These are phyloP conservation scores for Hypoxylon sp. DNA, from an alignment of 2,329 filamentous ascomycete species.

Conservation along the genomic window DNA sequence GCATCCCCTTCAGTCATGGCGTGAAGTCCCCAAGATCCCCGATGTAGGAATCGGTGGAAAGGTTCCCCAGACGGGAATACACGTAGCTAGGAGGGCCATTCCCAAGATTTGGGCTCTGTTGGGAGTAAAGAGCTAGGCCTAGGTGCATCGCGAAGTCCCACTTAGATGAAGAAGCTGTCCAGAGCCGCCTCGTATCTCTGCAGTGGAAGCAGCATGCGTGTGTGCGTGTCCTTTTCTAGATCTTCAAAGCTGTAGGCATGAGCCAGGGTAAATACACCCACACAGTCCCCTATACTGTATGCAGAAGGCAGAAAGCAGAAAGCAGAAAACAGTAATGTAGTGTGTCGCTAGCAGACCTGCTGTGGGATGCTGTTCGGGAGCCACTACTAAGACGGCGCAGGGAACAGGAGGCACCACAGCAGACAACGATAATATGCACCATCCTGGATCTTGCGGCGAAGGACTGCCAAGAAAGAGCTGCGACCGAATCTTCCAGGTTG, in stretches of 20 bases:
- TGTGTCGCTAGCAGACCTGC: constrained; percentile 24
- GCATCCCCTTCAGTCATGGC: constrained; percentile 39
- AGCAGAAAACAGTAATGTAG: constrained; percentile 19
- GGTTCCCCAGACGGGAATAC: constrained; percentile 43
- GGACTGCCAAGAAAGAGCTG: constrained; percentile 16
- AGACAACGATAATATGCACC: constrained; percentile 31
- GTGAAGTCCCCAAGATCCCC: constrained; percentile 41
- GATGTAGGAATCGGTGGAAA: constrained; percentile 41
- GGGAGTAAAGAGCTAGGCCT: constrained; percentile 37
- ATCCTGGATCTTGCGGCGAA: constrained; percentile 35
- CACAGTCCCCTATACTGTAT: constrained; percentile 42
- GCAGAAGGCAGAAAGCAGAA: constrained; percentile 19
- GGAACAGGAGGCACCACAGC: constrained; percentile 17
- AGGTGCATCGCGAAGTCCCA: constrained; percentile 39
- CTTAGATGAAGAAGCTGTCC: constrained; percentile 36
- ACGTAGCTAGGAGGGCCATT: constrained; percentile 42
- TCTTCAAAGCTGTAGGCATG: constrained; percentile 35
- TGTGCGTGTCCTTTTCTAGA: constrained; percentile 43
- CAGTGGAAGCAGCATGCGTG: constrained; percentile 43
- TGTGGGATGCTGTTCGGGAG: constrained; percentile 27
- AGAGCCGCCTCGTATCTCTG: constrained; percentile 44
- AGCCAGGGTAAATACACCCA: constrained; percentile 39
- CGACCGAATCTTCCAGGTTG: constrained; percentile 32
- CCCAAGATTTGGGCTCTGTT: constrained; percentile 45
- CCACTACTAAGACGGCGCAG: constrained; percentile 20